phyloP scores from a whole-genome alignment of 2,329 filamentous ascomycete species.

The Paraphaeosphaeria sporulosa region DNA sequence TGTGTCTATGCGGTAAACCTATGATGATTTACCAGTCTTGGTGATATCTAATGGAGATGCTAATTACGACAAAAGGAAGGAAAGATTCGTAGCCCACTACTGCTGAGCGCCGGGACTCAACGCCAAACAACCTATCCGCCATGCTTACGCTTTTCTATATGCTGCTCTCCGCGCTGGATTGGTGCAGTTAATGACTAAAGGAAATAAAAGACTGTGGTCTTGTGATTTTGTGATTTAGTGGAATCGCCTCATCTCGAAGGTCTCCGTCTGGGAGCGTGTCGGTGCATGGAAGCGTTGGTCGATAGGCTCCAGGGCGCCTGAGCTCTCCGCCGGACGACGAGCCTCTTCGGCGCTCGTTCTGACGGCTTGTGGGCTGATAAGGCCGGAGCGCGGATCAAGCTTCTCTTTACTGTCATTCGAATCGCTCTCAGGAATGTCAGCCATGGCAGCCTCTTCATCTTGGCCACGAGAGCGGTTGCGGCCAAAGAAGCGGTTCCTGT shows the following conservation, averaged over 20 bases:
- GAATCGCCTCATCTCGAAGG: slow-evolving; percentile 43
- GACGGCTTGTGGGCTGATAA: slow-evolving; percentile 42
- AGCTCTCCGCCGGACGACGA: slow-evolving; percentile 23
- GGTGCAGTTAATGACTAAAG: neutral
- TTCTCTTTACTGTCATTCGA: slow-evolving; percentile 37
- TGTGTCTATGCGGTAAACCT: too few species aligned
- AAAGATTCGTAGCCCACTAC: slow-evolving; percentile 7
- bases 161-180: neutral
- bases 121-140: slow-evolving; percentile 1
- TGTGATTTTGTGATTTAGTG: slow-evolving; percentile 17
- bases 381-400: slow-evolving; percentile 45
- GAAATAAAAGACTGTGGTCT: neutral
- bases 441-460: slow-evolving; percentile 57
- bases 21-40: too few species aligned
- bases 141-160: slow-evolving; percentile 2
- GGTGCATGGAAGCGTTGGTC: slow-evolving; percentile 34
- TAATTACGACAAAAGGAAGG: neutral
- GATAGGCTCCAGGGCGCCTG: slow-evolving; percentile 35
- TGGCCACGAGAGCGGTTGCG: slow-evolving; percentile 43
- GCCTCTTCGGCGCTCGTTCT: slow-evolving; percentile 33
- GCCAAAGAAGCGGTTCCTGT: slow-evolving; percentile 69
- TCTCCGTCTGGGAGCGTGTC: slow-evolving; percentile 38
- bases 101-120: slow-evolving; percentile 5
- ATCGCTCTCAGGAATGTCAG: slow-evolving; percentile 53
- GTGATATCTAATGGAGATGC: neutral